Evolutionary conservation across 2,329 filamentous ascomycete species (phyloP).

Genomic region (Colletotrichum plurivorum): DNA sequence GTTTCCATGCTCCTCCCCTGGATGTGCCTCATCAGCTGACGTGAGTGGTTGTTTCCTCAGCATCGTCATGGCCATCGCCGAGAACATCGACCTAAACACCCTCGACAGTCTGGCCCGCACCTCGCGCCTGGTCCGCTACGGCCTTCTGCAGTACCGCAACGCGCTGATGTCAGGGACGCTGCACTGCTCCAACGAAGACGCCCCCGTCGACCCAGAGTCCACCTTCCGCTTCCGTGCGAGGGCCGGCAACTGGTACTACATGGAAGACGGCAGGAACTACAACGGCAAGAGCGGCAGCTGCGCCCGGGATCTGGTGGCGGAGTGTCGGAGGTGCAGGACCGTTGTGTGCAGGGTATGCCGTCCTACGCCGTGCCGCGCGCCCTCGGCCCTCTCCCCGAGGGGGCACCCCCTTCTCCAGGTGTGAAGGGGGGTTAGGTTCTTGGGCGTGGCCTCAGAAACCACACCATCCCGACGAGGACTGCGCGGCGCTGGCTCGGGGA

Average conservation of each 20-base stretch:
- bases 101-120: conserved; percentile 87
- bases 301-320: conserved; percentile 87
- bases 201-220: conserved; percentile 68
- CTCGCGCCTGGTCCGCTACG: conserved; percentile 83
- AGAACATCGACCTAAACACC: conserved; percentile 87
- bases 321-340: conserved; percentile 82
- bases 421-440: conserved; percentile 13
- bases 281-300: conserved; percentile 82
- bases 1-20: conserved; percentile 11
- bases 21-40: background rate
- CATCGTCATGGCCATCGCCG: conserved; percentile 81
- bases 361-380: conserved; percentile 31
- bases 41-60: conserved; percentile 59
- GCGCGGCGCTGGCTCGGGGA: conserved; percentile 25
- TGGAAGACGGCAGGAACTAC: conserved; percentile 68
- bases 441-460: background rate
- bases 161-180: conserved; percentile 82
- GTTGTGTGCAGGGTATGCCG: conserved; percentile 83
- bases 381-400: conserved; percentile 8
- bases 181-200: conserved; percentile 81
- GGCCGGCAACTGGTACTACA: conserved; percentile 71
- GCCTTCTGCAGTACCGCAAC: conserved; percentile 82
- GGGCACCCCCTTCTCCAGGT: background rate
- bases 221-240: conserved; percentile 71
- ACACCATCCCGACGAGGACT: background rate